phyloP scores from a whole-genome alignment of 1,284 basidiomycete genomes.

The Tausonia pullulans region DNA sequence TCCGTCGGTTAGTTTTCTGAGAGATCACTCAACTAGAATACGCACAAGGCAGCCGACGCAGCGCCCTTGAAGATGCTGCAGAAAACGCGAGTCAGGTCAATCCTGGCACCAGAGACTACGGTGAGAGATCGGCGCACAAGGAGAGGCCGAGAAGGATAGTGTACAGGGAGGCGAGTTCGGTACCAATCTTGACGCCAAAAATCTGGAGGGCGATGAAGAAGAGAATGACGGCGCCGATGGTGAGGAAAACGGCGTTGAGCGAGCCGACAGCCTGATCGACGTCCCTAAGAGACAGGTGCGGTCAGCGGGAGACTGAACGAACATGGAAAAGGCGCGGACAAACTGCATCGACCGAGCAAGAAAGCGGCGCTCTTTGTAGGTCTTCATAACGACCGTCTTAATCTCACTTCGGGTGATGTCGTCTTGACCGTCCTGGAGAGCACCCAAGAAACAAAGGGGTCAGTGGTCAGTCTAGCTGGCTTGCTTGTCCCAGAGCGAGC shows the following conservation, averaged over 20 bases:
- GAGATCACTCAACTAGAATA: too few species aligned
- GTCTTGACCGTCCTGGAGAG: conserved; percentile 50
- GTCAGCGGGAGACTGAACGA: too few species aligned
- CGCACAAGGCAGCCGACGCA: conserved; percentile 48
- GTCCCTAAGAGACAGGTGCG: conserved; percentile 30
- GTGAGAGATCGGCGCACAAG: background rate
- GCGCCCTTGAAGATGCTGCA: conserved; percentile 59
- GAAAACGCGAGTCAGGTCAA: conserved; percentile 12
- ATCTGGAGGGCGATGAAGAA: conserved; percentile 60
- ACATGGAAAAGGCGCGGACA: too few species aligned
- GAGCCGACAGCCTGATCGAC: conserved; percentile 35
- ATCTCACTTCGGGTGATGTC: conserved; percentile 67
- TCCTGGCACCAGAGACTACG: too few species aligned
- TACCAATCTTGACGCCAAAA: conserved; percentile 51
- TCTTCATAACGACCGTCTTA: conserved; percentile 54
- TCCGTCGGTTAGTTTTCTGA: too few species aligned
- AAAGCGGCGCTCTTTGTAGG: conserved; percentile 62
- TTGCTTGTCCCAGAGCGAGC: too few species aligned
- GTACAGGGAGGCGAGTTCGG: conserved; percentile 45
- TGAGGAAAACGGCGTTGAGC: conserved; percentile 5
- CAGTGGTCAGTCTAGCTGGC: too few species aligned
- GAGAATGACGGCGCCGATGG: conserved; percentile 38
- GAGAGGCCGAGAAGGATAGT: too few species aligned
- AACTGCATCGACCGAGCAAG: conserved; percentile 52
- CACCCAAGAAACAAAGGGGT: too few species aligned